Evolutionary conservation across 2,329 filamentous ascomycete species (phyloP).

Genomic region (Davidsoniella neocaledoniae): DNA sequence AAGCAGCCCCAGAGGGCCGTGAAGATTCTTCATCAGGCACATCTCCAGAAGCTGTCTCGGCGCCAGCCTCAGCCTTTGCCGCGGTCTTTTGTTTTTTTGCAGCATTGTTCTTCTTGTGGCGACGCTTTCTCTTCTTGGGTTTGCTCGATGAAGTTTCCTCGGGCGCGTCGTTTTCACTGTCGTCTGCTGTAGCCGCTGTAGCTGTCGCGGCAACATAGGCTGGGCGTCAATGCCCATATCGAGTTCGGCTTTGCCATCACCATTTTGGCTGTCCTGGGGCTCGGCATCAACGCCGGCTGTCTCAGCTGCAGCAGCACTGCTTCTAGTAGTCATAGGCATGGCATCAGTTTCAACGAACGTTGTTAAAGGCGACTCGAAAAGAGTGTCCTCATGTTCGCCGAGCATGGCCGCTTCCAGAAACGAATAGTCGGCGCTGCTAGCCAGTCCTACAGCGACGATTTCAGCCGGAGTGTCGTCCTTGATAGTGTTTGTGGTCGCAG

Average conservation of each 20-base stretch:
- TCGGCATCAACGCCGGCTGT: not conserved
- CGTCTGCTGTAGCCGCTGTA: not conserved
- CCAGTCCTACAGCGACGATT: no score
- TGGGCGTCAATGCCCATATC: not conserved
- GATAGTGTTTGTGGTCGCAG: no score
- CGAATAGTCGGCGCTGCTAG: no score
- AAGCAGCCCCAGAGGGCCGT: not conserved
- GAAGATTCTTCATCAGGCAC: not conserved
- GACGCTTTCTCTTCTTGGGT: slow-evolving; percentile 1
- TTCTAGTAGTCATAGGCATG: not conserved
- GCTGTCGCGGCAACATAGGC: not conserved
- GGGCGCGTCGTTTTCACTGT: slow-evolving; percentile 5
- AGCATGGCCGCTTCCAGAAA: no score
- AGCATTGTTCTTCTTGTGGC: slow-evolving; percentile 7
- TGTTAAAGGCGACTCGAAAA: not conserved
- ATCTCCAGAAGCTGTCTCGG: not conserved
- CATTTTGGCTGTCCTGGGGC: no score
- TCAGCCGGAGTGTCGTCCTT: no score
- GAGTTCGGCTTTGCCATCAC: no score
- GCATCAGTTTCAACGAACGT: not conserved
- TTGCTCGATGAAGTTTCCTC: slow-evolving; percentile 9
- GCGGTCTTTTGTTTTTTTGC: not conserved
- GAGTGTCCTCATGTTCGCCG: no score
- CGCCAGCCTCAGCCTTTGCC: not conserved
- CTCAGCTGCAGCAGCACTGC: not conserved